Evolutionary conservation across 2,329 filamentous ascomycete species (phyloP), one percentile per base, ranked within the genome.

Genomic region (Hypoxylon sp.): DNA sequence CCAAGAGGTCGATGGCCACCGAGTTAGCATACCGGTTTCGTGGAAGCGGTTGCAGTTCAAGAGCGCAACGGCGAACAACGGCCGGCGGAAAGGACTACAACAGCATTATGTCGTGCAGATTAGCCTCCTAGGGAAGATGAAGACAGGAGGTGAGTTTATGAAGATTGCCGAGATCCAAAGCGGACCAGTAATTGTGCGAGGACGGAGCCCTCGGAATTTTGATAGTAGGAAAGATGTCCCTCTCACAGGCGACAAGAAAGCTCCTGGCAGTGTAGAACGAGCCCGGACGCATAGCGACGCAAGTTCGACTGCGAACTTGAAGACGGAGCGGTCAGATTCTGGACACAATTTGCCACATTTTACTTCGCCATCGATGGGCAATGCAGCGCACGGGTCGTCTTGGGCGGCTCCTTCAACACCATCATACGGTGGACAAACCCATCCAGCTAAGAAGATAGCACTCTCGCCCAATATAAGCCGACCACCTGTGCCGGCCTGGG

Each of bases 31-130:
- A 63, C 92, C 94, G 1, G 91, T 98, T 59, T 91, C 93, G 35
- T 98, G 95, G 95, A 98, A 97, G 80, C 86, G 95, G 59, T 82
- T 98, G 64, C 95, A 98, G 79, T 98, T 98, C 80, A 93, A 97
- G 76, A 96, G 97, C 74, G 95, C 95, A 1, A 98, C 95, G 0
- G 95, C 95, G 55, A 98, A 98, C 79, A 98, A 98, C 77, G 95
- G 95, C 11, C 89, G 95, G 59, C 88, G 95, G 73, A 98, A 98
- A 81, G 95, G 97, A 71, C 83, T 98, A 51, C 95, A 98, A 78
- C 95, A 98, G 79, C 94, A 98, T 79, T 98, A 98, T 78, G 87
- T 97, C 1, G 92, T 98, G 52, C 91, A 93, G 67, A 90, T 98
- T 65, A 94, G 91, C 79, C 86, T 98, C 9, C 83, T 96, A 39